Evolutionary conservation across 225 moss, liverwort and hornwort genomes (phyloP), one percentile per base, ranked within the genome.

Genomic region (Marchantia polymorpha): DNA sequence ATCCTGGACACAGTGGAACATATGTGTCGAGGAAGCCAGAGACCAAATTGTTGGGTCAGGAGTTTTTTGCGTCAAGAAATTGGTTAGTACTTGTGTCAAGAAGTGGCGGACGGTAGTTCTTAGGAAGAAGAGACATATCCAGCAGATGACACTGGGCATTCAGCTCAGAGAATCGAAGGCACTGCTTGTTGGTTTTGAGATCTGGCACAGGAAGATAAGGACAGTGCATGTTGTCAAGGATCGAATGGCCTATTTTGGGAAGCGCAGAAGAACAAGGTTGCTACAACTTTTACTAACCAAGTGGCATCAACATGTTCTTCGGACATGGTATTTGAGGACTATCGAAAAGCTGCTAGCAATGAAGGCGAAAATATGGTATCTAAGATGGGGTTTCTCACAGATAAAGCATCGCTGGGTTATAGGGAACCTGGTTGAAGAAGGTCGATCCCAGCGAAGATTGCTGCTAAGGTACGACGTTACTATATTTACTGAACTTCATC

Each of bases 1-100:
- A 59, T 90, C 90, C 81, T 96, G 94, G 96, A 90, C 84, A 55
- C 84, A 84, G 72, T 85, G 89, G 79, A 60, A 72, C 31, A 76
- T 79, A 67, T 64, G 84, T 67, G 76, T 84, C 31, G 54, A 79
- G 47, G 59, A 83, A 50, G 82, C 80, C 29, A 86, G 80, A 31
- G 89, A 89, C 48, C 86, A 73, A 59, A 84, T 78, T 65, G 64
- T 68, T 74, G 83, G 81, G 83, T 91, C 90, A 20, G 81, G 90
- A 58, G 73, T 85, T 52, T 88, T 90, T 74, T 73, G 82, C 60
- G 91, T 94, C 80, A 80, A 87, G 49, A 91, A 83, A 72, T 71
- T 90, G 31, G 84, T 87, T 23, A 87, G 92, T 56, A 84, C 83
- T 52, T 91, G 88, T 83, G 78, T 92, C 76, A 84, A 81, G 49